These are phyloP conservation scores for Cercospora zeae-maydis DNA, from an alignment of 2,329 filamentous ascomycete genomes.

Conservation along the genomic window DNA sequence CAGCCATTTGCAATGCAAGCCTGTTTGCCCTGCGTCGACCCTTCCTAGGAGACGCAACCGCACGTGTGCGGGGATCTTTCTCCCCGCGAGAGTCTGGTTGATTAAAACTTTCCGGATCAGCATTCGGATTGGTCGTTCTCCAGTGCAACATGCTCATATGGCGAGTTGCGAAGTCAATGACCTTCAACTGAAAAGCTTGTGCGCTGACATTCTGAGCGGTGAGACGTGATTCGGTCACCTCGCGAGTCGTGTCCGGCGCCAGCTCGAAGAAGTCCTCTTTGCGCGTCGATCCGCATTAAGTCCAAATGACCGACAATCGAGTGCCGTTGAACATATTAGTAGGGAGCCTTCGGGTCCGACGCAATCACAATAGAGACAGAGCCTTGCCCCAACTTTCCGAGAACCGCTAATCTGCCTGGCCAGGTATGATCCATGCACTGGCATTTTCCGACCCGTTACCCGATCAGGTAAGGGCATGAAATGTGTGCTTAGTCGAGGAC, in stretches of 20 bases:
- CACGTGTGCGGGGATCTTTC: slow-evolving; percentile 2
- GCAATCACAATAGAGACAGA: not conserved
- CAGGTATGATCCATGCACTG: not conserved
- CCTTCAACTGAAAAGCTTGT: not conserved
- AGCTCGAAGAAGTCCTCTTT: not conserved
- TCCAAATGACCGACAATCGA: not conserved
- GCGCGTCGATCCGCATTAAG: not conserved
- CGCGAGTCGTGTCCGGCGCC: not conserved
- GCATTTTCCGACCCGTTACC: not conserved
- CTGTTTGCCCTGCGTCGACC: slow-evolving; percentile 11
- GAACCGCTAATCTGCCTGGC: not conserved
- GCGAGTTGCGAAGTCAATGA: too few relatives aligned
- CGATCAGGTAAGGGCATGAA: not conserved
- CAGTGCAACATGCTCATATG: not conserved
- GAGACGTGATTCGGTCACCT: not conserved
- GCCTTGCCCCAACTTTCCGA: not conserved
- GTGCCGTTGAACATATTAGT: not conserved
- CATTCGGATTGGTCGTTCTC: not conserved
- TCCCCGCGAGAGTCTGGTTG: slow-evolving; percentile 5
- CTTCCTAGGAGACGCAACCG: not conserved
- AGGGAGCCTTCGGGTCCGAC: not conserved
- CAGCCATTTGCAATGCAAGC: not conserved
- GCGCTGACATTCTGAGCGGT: not conserved
- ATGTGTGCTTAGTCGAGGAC: not conserved
- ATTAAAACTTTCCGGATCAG: not conserved